phyloP scores from a whole-genome alignment of 2,329 filamentous ascomycete genomes.

The Ophioceras dolichostomum region DNA sequence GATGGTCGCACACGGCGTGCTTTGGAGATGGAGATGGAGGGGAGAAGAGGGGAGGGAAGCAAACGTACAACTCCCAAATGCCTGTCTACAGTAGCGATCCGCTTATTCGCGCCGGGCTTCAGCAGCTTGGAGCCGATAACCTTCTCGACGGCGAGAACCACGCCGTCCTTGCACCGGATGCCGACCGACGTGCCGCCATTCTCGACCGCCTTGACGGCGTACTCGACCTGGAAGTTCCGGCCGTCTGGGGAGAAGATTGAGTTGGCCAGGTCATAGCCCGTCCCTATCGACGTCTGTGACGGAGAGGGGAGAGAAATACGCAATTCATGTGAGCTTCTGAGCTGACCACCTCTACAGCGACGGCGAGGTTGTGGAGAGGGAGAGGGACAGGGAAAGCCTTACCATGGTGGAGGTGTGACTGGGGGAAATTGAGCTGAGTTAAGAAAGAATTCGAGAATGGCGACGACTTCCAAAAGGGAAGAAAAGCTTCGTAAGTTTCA shows the following conservation, averaged over 20 bases:
- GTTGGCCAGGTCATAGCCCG: conserved; percentile 98
- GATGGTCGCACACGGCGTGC: too few relatives aligned
- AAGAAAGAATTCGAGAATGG: too few relatives aligned
- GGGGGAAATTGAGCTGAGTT: too few relatives aligned
- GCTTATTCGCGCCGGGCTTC: conserved; percentile 91
- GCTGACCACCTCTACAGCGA: neutral
- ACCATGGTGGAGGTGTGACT: neutral
- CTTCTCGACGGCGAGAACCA: conserved; percentile 94
- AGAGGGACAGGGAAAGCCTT: neutral
- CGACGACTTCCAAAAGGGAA: too few relatives aligned
- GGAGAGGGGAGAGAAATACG: too few relatives aligned
- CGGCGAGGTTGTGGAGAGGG: neutral
- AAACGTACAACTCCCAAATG: conserved; percentile 59
- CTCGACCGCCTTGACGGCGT: conserved; percentile 96
- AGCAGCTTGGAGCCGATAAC: conserved; percentile 89
- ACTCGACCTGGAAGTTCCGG: conserved; percentile 98
- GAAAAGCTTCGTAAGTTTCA: too few relatives aligned
- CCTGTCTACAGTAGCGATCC: conserved; percentile 87
- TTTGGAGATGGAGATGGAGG: too few relatives aligned
- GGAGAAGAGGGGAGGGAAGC: too few relatives aligned
- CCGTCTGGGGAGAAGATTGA: conserved; percentile 99
- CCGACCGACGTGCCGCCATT: conserved; percentile 94
- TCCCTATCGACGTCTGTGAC: conserved; percentile 94
- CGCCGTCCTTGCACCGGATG: conserved; percentile 93
- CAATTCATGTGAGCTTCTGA: too few relatives aligned